Conservation (phyloP, 441 rosid species). For the Jatropha multifida region DNA sequence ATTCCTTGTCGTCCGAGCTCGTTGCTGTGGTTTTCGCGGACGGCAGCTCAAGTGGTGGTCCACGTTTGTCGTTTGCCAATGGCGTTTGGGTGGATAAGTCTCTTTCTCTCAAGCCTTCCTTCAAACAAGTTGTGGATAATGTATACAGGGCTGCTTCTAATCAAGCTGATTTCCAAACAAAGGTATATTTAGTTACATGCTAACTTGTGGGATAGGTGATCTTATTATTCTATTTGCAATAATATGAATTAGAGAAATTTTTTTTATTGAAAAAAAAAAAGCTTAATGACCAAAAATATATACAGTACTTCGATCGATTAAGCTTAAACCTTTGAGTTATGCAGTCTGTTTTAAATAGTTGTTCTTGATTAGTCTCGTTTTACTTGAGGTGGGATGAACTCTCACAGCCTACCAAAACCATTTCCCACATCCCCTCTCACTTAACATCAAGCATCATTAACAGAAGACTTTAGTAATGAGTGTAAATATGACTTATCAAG, state of each 20-base stretch:
- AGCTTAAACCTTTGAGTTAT: background rate
- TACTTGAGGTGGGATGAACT: background rate
- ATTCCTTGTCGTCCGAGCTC: conserved; percentile 57
- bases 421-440: background rate
- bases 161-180: conserved; percentile 65
- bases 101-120: conserved; percentile 55
- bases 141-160: conserved; percentile 60
- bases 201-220: too few relatives aligned
- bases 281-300: too few relatives aligned
- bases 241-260: too few relatives aligned
- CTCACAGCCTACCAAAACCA: background rate
- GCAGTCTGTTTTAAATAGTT: background rate
- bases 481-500: background rate
- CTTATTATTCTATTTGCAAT: background rate
- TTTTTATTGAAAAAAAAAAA: too few relatives aligned
- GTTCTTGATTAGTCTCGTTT: background rate
- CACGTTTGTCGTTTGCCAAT: conserved; percentile 55
- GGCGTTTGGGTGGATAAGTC: conserved; percentile 77
- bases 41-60: conserved; percentile 64
- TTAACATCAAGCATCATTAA: background rate
- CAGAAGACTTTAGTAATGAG: background rate
- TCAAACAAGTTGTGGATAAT: conserved; percentile 52
- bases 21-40: conserved; percentile 65
- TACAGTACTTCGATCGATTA: too few relatives aligned
- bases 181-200: conserved; percentile 39